Base-by-base conservation (phyloP, 495 filamentous ascomycete species). In the Xylona heveae region DNA sequence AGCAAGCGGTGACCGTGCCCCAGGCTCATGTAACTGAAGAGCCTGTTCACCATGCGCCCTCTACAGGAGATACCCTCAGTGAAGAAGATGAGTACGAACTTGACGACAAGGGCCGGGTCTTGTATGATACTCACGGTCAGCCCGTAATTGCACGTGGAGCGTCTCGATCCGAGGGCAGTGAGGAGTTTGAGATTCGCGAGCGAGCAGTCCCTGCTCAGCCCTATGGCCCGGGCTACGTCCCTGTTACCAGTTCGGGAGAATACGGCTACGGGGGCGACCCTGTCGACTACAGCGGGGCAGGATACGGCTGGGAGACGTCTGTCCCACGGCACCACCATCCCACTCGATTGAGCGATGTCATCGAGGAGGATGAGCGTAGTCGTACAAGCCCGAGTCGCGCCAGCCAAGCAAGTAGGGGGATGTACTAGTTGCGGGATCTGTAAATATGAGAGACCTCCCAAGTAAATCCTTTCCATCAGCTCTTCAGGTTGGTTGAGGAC, bases 291-390 rank as follows among this genome's bases (percentile, higher is more conserved):
- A 34, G 57, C 25, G 69, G 69, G 4, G 51, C 65, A 15, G 76
- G 70, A 8, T 88, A 75, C 54, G 75, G 70, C 6, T 94, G 83
- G 84, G 81, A 88, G 32, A 54, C 53, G 6, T n/a, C n/a, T n/a
- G 64, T 82, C 33, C 68, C 77, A n/a, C 62, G 84, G 30, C 88
- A 94, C 54, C 84, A 93, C 44, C 88, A 95, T 54, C 85, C 85
- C 0, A 94, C 85, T 2, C 60, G 88, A 33, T 55, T 97, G 35
- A 94, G 88, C 47, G 88, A 97, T 58, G 84, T 97, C 7, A 61
- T 88, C 6, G 88, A 97, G 39, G 63, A 68, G 36, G 64, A 68
- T 38, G 64, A 68, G 41, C 55, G 53, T 33, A 68, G 66, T 36
- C 52, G 68, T 25, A 70, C 66, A 22, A 72, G 57, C 40, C 59